phyloP scores from a whole-genome alignment of 768 basidiomycete genomes.

The Amylocystis lapponica region DNA sequence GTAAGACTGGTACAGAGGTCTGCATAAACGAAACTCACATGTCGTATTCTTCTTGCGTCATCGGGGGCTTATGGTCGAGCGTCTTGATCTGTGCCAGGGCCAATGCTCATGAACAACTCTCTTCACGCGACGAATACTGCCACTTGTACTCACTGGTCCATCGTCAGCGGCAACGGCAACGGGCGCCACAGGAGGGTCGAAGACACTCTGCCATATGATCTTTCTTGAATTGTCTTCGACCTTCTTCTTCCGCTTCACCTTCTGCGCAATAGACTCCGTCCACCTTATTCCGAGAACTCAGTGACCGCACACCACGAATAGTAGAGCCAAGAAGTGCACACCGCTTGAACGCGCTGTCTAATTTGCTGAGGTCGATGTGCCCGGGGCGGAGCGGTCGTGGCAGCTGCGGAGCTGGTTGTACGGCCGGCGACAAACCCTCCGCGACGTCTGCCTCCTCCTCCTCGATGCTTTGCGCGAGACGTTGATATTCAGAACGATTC shows the following conservation, averaged over 20 bases:
- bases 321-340: slow-evolving; percentile 20
- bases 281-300: slow-evolving; percentile 57
- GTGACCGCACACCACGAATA: background rate
- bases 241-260: slow-evolving; percentile 77
- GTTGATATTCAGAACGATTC: slow-evolving; percentile 41
- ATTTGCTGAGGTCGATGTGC: slow-evolving; percentile 71
- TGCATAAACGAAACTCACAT: slow-evolving; percentile 38
- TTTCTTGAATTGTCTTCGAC: slow-evolving; percentile 55
- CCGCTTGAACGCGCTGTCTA: slow-evolving; percentile 84
- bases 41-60: slow-evolving; percentile 70
- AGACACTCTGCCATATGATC: slow-evolving; percentile 77
- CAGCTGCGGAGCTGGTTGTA: slow-evolving; percentile 21
- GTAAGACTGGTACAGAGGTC: slow-evolving; percentile 10
- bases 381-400: slow-evolving; percentile 42
- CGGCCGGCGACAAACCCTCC: slow-evolving; percentile 20
- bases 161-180: slow-evolving; percentile 18
- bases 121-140: too few relatives aligned
- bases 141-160: slow-evolving; percentile 31
- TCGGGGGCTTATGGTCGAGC: slow-evolving; percentile 71
- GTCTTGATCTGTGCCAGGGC: slow-evolving; percentile 77
- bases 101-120: too few relatives aligned
- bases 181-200: slow-evolving; percentile 54
- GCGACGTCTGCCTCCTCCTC: slow-evolving; percentile 37
- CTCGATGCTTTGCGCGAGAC: slow-evolving; percentile 35
- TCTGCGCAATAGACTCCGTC: slow-evolving; percentile 84